Base-by-base conservation (phyloP, 495 filamentous ascomycete species). In the Sordaria brevicollis region DNA sequence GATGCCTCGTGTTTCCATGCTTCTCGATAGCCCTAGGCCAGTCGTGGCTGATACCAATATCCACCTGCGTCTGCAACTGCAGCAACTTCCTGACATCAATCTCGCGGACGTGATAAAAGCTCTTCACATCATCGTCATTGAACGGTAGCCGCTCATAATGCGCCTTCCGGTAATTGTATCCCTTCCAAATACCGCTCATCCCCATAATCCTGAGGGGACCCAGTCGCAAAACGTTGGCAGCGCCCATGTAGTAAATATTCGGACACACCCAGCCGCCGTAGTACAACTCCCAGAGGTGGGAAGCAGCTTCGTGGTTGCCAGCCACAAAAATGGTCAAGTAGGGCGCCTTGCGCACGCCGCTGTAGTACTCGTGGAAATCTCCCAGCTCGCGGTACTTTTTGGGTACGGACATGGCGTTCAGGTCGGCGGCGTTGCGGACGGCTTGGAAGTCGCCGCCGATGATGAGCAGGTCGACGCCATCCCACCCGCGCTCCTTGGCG, bases 251-350 rank as follows among this genome's bases (percentile, higher is more conserved):
- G 83, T 96, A 99, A 67, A 99, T 99, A 67, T 94, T 97, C 19
- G 92, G 93, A 1, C 94, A 94, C 2, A 92, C 95, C 95, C 95
- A 99, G 39, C 95, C 95, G 43, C 95, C 95, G 77, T 98, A 96
- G 81, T 92, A 96, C 3, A 99, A 86, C 76, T 99, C 95, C 81
- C 86, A 93, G 0, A 97, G 78, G 76, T 97, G 85, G 36, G 90
- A 93, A 71, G 91, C 89, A 0, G 95, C 93, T 79, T 99, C 95
- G 72, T 99, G 95, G 76, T 99, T 99, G 8, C 95, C 95, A 39
- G 89, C 94, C 66, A 97, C 87, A 78, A 98, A 98, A 68, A 98
- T 81, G 19, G 96, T 99, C 33, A 95, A 82, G 73, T 92, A 96
- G 0, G 96, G 95, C 0, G 96, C 95, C 49, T 75, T 85, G 17